phyloP scores from a whole-genome alignment of 805 yeast species.

The Suhomyces tanzawaensis region DNA sequence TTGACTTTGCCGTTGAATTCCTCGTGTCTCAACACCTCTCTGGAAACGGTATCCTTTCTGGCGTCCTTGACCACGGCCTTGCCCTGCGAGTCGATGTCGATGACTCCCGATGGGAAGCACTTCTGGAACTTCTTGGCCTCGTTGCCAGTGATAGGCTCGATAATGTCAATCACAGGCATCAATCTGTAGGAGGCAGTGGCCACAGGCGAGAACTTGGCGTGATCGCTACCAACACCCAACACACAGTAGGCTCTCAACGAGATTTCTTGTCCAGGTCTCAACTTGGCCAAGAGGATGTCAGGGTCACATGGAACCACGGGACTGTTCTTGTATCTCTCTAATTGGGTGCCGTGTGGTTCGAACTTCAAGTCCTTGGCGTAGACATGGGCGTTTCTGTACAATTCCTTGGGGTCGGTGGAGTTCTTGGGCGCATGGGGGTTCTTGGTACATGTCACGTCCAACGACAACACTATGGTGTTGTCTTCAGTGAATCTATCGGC shows the following conservation, averaged over 20 bases:
- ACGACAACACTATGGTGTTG: slow-evolving; percentile 81
- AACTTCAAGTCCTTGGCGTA: slow-evolving; percentile 88
- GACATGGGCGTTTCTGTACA: slow-evolving; percentile 80
- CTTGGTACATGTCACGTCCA: slow-evolving; percentile 79
- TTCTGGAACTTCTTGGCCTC: slow-evolving; percentile 76
- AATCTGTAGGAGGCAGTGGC: slow-evolving; percentile 94
- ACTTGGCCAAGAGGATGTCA: slow-evolving; percentile 82
- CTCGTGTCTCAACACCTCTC: slow-evolving; percentile 92
- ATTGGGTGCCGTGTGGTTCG: slow-evolving; percentile 89
- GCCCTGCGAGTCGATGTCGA: slow-evolving; percentile 64
- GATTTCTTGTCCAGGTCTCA: slow-evolving; percentile 97
- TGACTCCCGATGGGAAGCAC: slow-evolving; percentile 93
- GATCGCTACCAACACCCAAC: slow-evolving; percentile 90
- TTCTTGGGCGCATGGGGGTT: slow-evolving; percentile 80
- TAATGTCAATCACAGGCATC: slow-evolving; percentile 81
- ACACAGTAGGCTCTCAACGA: slow-evolving; percentile 86
- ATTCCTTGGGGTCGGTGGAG: slow-evolving; percentile 75
- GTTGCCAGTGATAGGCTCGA: slow-evolving; percentile 69
- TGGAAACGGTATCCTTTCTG: slow-evolving; percentile 92
- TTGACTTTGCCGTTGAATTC: slow-evolving; percentile 88
- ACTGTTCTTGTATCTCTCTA: slow-evolving; percentile 59
- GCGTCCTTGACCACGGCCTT: slow-evolving; percentile 85
- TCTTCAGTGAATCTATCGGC: slow-evolving; percentile 74
- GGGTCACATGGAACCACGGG: slow-evolving; percentile 84
- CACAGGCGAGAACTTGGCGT: slow-evolving; percentile 97